Evolutionary conservation across 1,284 basidiomycete genomes (phyloP), one percentile per base, ranked within the genome.

Genomic region (Sparassis latifolia): DNA sequence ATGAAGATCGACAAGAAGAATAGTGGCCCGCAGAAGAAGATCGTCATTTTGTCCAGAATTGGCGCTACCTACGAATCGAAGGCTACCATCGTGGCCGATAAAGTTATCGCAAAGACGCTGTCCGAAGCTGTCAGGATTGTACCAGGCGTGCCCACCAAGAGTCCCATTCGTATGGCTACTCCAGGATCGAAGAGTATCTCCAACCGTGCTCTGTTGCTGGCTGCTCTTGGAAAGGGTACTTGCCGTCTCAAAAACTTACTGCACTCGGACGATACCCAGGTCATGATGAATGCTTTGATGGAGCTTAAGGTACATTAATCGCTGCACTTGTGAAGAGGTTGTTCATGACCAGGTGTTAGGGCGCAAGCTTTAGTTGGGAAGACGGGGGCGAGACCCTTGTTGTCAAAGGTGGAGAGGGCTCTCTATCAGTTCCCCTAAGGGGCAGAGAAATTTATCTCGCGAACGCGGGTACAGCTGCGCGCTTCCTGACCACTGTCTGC

Each of bases 1-100:
- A 89, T 89, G 86, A 80, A 80, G 56, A 86, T 99, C 54, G 96
- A 99, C 79, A 99, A 99, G 79, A 99, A 99, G 79, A 99, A 99
- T 68, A 86, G 85, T 51, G 88, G 96, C 50, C 63, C 80, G 40
- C 82, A 86, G 61, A 97, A 97, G 76, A 97, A 97, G 74, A 82
- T 99, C 54, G 97, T 99, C 44, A 77, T 99, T 35, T 79, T 99
- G 33, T 86, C 85, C 41, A 79, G 84, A 53, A 97, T 99, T 58
- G 97, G 97, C 42, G 86, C 86, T 61, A 97, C 94, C 0, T 86
- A 86, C 63, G 96, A 99, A 70, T 87, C 88, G 60, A 90, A 89
- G 69, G 97, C 96, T 1, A 93, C 91, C 1, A 82, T 82, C 32
- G 89, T 99, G 46, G 73, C 76, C 30, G 91, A 98, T 71, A 71